These are phyloP conservation scores for Melampsora americana DNA, from an alignment of 1,284 basidiomycete genomes.

Conservation along the genomic window DNA sequence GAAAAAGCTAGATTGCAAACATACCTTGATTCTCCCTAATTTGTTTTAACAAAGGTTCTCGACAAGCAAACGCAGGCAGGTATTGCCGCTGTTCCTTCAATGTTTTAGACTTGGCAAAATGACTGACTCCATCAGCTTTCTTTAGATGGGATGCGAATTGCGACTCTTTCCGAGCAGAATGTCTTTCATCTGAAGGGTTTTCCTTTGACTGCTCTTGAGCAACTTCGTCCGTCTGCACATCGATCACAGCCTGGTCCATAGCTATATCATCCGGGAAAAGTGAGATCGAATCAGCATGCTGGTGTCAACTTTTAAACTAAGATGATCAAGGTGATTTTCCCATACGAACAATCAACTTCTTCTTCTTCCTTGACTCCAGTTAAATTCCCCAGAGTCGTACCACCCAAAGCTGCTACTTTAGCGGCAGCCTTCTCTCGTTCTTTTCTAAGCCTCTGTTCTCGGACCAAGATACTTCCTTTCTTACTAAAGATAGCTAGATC, in stretches of 20 bases:
- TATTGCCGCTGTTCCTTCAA: conserved; percentile 95
- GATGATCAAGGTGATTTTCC: not conserved
- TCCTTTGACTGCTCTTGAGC: conserved; percentile 58
- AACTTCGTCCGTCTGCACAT: conserved; percentile 56
- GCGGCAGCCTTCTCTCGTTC: conserved; percentile 93
- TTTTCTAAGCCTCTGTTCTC: conserved; percentile 90
- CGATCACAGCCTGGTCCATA: conserved; percentile 52
- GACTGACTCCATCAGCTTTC: conserved; percentile 67
- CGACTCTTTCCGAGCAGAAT: conserved; percentile 77
- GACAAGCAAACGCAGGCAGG: conserved; percentile 92
- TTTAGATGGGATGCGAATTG: conserved; percentile 88
- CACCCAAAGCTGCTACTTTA: conserved; percentile 85
- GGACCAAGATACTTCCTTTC: conserved; percentile 88
- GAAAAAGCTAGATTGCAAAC: not conserved
- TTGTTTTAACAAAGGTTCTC: conserved; percentile 84
- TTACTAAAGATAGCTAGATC: conserved; percentile 94
- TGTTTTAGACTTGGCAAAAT: conserved; percentile 76
- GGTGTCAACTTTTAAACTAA: not conserved
- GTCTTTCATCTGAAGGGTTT: conserved; percentile 57
- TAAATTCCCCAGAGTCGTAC: conserved; percentile 90
- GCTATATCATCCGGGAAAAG: conserved; percentile 9
- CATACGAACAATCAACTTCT: conserved; percentile 58
- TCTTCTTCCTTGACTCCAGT: conserved; percentile 96
- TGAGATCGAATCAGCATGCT: not conserved
- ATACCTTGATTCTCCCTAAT: conserved; percentile 83